These are phyloP conservation scores for Metschnikowia picachoensis DNA, from an alignment of 805 yeast species.

Conservation along the genomic window DNA sequence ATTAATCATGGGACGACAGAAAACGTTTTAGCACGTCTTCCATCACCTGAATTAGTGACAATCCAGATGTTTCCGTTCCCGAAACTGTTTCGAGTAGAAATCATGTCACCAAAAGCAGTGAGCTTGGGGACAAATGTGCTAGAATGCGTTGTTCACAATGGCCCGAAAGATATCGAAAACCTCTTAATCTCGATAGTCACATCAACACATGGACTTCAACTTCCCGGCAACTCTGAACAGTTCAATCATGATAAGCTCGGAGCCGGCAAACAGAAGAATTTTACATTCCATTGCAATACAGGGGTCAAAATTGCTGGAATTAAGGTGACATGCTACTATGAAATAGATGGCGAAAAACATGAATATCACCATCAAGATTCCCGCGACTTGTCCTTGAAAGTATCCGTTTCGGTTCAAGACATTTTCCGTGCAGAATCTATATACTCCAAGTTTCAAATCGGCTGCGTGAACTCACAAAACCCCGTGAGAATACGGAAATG, in stretches of 20 bases:
- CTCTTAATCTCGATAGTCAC: slow-evolving; percentile 2
- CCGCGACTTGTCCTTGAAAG: slow-evolving; percentile 51
- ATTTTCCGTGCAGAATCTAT: slow-evolving; percentile 55
- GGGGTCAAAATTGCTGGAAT: slow-evolving; percentile 26
- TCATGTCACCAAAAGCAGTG: slow-evolving; percentile 22
- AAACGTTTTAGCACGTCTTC: not conserved
- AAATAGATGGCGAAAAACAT: slow-evolving; percentile 18
- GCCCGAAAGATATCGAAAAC: slow-evolving; percentile 25
- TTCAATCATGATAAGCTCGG: not conserved
- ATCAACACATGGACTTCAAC: slow-evolving; percentile 19
- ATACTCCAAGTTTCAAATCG: slow-evolving; percentile 66
- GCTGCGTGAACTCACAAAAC: slow-evolving; percentile 45
- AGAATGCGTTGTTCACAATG: slow-evolving; percentile 25
- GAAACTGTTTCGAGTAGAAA: slow-evolving; percentile 24
- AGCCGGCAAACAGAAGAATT: not conserved
- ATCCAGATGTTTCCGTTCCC: slow-evolving; percentile 3
- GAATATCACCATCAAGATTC: slow-evolving; percentile 25
- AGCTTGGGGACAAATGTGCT: slow-evolving; percentile 28
- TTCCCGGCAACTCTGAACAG: slow-evolving; percentile 1
- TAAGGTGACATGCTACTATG: slow-evolving; percentile 21
- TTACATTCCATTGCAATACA: slow-evolving; percentile 31
- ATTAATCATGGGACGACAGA: slow-evolving; percentile 1
- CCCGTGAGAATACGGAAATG: slow-evolving; percentile 56
- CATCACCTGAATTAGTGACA: not conserved
- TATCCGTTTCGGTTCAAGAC: slow-evolving; percentile 80